Evolutionary conservation across 805 yeast species (phyloP).

Genomic region (Lipomyces starkeyi): DNA sequence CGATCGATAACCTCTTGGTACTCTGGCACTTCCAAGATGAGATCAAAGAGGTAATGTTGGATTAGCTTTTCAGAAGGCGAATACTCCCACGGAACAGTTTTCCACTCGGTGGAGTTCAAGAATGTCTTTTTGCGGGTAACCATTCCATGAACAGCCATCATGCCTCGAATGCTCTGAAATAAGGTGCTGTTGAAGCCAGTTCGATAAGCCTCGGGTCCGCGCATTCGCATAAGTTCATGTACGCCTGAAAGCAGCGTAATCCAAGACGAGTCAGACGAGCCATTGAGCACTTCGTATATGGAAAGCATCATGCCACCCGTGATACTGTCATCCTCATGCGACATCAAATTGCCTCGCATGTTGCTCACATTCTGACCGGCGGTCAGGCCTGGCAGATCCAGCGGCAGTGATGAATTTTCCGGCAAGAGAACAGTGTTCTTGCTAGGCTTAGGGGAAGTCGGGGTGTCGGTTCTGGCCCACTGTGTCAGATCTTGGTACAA

Average conservation of each 20-base stretch:
- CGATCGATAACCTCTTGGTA: conserved; percentile 10
- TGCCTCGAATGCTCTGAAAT: conserved; percentile 11
- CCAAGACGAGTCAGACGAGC: conserved; percentile 11
- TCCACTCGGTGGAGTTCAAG: conserved; percentile 12
- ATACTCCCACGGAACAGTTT: conserved; percentile 14
- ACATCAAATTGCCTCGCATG: conserved; percentile 15
- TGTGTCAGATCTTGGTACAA: background rate
- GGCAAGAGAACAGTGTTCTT: background rate
- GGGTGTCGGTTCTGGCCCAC: conserved; percentile 1
- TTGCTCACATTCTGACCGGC: background rate
- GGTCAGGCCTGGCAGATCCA: background rate
- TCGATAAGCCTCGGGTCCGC: conserved; percentile 18
- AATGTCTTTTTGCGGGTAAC: background rate
- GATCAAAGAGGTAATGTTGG: conserved; percentile 10
- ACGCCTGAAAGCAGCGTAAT: conserved; percentile 6
- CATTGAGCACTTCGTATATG: conserved; percentile 15
- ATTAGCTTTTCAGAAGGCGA: background rate
- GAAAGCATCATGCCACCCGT: conserved; percentile 13
- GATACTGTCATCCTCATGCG: conserved; percentile 14
- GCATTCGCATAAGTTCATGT: conserved; percentile 9
- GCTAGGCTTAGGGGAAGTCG: conserved; percentile 3
- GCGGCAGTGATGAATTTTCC: background rate
- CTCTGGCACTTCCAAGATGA: conserved; percentile 19
- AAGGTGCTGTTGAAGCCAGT: conserved; percentile 4
- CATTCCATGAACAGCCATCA: background rate